A percentile compares a stretch with the other conserved stretches of the same genome.
phyloP scores from a whole-genome alignment of 495 filamentous ascomycete species.

The Sabuloglossum arenarium region DNA sequence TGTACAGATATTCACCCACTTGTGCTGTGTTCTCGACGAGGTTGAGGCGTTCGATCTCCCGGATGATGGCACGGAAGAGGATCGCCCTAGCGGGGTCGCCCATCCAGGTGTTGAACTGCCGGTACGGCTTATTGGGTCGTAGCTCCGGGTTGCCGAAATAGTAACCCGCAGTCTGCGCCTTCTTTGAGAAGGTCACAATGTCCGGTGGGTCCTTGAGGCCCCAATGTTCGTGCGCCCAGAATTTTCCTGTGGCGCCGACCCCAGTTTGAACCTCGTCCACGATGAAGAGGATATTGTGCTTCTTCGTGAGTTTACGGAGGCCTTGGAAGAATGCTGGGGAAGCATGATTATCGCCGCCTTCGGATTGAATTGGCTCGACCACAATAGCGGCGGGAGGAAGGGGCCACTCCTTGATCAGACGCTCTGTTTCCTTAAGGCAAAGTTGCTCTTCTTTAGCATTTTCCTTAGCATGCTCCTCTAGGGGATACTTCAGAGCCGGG shows the following conservation, averaged over 20 bases:
- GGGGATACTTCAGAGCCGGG: slow-evolving; percentile 74
- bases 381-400: slow-evolving; percentile 77
- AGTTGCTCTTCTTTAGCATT: slow-evolving; percentile 69
- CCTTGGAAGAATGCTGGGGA: slow-evolving; percentile 81
- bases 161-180: slow-evolving; percentile 95
- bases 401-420: slow-evolving; percentile 63
- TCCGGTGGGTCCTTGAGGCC: slow-evolving; percentile 65
- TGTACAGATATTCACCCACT: slow-evolving; percentile 70
- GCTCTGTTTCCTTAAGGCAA: slow-evolving; percentile 76
- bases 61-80: slow-evolving; percentile 79
- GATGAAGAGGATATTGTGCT: slow-evolving; percentile 75
- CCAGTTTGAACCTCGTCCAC: slow-evolving; percentile 98
- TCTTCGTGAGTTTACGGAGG: slow-evolving; percentile 68
- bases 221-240: slow-evolving; percentile 99
- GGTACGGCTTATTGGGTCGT: slow-evolving; percentile 95
- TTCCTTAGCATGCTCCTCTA: slow-evolving; percentile 62
- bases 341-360: slow-evolving; percentile 97
- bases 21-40: slow-evolving; percentile 63
- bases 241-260: slow-evolving; percentile 84
- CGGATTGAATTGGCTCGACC: slow-evolving; percentile 92
- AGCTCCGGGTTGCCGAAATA: slow-evolving; percentile 78
- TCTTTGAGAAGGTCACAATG: slow-evolving; percentile 98
- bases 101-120: slow-evolving; percentile 99
- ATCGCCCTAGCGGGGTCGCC: slow-evolving; percentile 82
- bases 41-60: slow-evolving; percentile 64